These are phyloP conservation scores for Cymbopogon flexuosus DNA, from an alignment of 202 grass and related monocot genomes.

Conservation along the genomic window DNA sequence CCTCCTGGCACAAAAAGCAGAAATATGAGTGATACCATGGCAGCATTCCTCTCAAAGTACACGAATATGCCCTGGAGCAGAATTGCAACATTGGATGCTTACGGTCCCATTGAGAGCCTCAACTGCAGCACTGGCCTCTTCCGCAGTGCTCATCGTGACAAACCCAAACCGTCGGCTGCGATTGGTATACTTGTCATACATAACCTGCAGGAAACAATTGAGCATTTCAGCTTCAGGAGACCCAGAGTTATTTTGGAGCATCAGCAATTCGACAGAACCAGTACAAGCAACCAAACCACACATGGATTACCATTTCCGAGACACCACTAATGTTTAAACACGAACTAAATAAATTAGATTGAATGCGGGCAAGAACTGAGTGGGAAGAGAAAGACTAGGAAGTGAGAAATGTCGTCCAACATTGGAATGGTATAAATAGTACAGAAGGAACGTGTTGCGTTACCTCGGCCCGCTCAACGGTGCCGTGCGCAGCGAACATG, in stretches of 20 bases:
- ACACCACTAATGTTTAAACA: neutral
- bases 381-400: neutral
- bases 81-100: slow-evolving; percentile 26
- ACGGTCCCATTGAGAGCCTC: slow-evolving; percentile 77
- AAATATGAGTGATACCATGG: neutral
- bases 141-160: slow-evolving; percentile 69
- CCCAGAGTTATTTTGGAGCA: neutral
- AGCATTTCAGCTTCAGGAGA: neutral
- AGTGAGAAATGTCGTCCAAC: neutral
- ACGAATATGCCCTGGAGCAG: neutral
- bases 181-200: slow-evolving; percentile 95
- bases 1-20: slow-evolving; percentile 47
- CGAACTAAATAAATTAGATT: neutral
- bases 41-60: neutral
- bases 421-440: neutral
- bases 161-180: slow-evolving; percentile 86
- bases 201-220: slow-evolving; percentile 56
- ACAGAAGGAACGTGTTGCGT: neutral
- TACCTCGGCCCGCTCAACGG: slow-evolving; percentile 82
- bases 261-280: neutral
- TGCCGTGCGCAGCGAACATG: slow-evolving; percentile 66
- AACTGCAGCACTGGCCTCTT: slow-evolving; percentile 53
- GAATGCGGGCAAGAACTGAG: neutral
- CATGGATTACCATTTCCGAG: neutral
- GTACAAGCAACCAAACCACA: neutral